These are phyloP conservation scores for Entoloma clypeatum DNA, from an alignment of 1,284 basidiomycete genomes.

Conservation along the genomic window DNA sequence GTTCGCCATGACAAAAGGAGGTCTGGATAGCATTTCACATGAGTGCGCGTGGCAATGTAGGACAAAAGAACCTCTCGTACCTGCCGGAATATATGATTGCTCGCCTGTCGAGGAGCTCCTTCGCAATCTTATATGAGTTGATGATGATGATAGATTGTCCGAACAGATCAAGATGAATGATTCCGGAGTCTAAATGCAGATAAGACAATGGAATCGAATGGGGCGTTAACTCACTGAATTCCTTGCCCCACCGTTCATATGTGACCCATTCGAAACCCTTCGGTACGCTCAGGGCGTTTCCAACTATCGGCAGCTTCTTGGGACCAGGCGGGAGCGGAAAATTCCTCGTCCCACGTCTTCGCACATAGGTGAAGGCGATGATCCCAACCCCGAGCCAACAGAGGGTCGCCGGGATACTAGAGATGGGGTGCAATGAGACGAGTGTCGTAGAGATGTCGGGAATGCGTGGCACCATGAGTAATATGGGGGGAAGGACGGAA, in stretches of 20 bases:
- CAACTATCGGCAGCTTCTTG: constrained; percentile 13
- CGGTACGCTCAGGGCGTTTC: constrained; percentile 27
- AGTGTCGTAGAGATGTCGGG: no score
- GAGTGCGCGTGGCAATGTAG: not conserved
- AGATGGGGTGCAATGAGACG: no score
- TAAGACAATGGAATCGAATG: not conserved
- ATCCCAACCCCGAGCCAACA: no score
- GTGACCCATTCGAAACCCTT: constrained; percentile 31
- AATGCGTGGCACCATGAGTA: no score
- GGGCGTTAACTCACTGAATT: not conserved
- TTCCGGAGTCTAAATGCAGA: constrained; percentile 15
- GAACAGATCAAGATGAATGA: constrained; percentile 27
- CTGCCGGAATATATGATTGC: constrained; percentile 19
- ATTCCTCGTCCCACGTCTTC: no score
- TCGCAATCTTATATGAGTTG: constrained; percentile 15
- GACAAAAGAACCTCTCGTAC: constrained; percentile 9
- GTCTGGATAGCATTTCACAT: no score
- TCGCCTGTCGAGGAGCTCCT: constrained; percentile 18
- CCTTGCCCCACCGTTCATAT: constrained; percentile 29
- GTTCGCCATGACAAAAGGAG: no score
- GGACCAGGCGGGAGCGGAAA: constrained; percentile 13
- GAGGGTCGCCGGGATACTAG: no score
- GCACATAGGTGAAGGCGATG: no score
- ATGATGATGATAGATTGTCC: constrained; percentile 19
- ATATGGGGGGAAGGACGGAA: no score